These are phyloP conservation scores for Leccinum fallax DNA, from an alignment of 1,284 basidiomycete species.

Conservation along the genomic window DNA sequence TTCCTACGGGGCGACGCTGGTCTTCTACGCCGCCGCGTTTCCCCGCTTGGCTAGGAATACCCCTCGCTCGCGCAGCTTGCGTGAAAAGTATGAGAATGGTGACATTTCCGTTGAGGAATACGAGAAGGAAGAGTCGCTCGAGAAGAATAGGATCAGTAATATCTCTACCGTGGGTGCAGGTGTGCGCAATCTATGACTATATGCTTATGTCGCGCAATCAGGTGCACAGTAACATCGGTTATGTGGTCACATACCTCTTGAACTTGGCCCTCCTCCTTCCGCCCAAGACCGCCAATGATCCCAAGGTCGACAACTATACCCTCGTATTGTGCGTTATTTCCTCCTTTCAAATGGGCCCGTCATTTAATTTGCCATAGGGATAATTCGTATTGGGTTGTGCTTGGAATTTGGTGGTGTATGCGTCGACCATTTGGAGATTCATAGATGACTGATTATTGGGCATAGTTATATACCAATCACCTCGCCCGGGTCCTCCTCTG, in stretches of 20 bases:
- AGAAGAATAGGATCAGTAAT: conserved; percentile 86
- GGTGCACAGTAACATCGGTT: conserved; percentile 79
- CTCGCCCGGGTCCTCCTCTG: conserved; percentile 70
- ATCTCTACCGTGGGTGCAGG: conserved; percentile 67
- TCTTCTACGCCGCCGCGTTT: conserved; percentile 84
- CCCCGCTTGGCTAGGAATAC: conserved; percentile 84
- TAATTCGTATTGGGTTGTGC: conserved; percentile 74
- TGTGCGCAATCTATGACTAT: not conserved
- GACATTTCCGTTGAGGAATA: conserved; percentile 64
- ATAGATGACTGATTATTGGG: not conserved
- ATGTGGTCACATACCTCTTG: conserved; percentile 64
- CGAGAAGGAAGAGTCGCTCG: conserved; percentile 74
- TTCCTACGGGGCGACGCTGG: conserved; percentile 72
- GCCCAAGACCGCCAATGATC: conserved; percentile 48
- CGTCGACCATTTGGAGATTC: conserved; percentile 5
- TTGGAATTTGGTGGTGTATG: conserved; percentile 83
- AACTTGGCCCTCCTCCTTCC: conserved; percentile 78
- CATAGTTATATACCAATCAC: conserved; percentile 75
- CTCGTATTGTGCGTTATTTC: conserved; percentile 53
- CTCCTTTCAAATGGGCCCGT: not conserved
- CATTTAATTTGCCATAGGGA: conserved; percentile 43
- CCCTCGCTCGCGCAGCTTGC: conserved; percentile 59
- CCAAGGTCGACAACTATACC: conserved; percentile 73
- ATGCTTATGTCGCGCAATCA: conserved; percentile 31
- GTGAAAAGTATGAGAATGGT: conserved; percentile 60